Conservation (phyloP, 78 protist genomes). For the Acrasis kona region DNA sequence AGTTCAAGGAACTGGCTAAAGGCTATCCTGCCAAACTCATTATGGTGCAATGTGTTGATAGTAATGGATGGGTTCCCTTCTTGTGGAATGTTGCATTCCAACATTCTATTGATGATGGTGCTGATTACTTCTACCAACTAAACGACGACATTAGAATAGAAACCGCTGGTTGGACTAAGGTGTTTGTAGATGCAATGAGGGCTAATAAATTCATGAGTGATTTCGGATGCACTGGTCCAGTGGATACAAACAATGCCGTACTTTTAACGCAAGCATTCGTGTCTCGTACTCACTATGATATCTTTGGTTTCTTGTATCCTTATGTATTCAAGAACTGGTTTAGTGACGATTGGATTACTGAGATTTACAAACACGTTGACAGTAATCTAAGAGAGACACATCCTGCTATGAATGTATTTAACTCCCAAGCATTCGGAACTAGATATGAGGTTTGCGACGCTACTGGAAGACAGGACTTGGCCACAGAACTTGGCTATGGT, state of each 20-base stretch:
- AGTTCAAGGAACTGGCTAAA: neutral
- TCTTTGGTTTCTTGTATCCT: constrained; percentile 16
- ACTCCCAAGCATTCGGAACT: neutral
- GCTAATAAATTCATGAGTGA: neutral
- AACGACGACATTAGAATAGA: constrained; percentile 10
- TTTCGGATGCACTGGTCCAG: neutral
- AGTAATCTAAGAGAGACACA: neutral
- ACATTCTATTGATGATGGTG: neutral
- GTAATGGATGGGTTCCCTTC: neutral
- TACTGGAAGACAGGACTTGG: neutral
- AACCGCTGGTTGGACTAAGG: constrained; percentile 8
- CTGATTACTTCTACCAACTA: constrained; percentile 11
- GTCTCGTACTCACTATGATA: neutral
- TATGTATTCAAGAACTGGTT: neutral
- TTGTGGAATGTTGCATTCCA: neutral
- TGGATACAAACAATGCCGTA: neutral
- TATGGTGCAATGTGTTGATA: neutral
- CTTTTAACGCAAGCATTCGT: constrained; percentile 12
- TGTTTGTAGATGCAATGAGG: neutral
- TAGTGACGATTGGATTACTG: constrained; percentile 9
- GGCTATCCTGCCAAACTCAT: neutral
- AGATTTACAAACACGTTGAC: neutral
- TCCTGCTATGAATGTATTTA: neutral
- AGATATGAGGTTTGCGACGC: neutral
- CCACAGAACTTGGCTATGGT: neutral